Conservation (phyloP, 768 basidiomycete genomes). For the Mycena filopes region DNA sequence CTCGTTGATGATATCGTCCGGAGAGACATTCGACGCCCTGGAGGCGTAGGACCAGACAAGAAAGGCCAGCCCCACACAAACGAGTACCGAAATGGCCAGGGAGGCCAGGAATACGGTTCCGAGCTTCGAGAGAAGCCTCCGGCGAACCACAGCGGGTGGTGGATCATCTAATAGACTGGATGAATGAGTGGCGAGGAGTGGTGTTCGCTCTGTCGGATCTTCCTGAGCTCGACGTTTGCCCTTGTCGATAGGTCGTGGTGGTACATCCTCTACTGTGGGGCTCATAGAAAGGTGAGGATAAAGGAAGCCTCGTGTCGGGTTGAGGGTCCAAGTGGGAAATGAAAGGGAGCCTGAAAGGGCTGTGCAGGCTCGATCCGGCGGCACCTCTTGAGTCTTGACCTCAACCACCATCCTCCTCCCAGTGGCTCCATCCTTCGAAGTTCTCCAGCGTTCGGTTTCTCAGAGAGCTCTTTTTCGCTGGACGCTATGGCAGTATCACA, state of each 20-base stretch:
- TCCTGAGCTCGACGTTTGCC: constrained; percentile 62
- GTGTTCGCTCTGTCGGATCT: constrained; percentile 61
- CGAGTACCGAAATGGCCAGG: constrained; percentile 58
- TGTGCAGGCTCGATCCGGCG: too few relatives aligned
- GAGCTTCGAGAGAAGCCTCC: constrained; percentile 50
- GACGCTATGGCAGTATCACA: too few relatives aligned
- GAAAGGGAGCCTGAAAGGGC: too few relatives aligned
- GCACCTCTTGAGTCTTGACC: too few relatives aligned
- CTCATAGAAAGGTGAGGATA: constrained; percentile 4
- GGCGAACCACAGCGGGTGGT: constrained; percentile 39
- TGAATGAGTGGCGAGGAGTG: constrained; percentile 59
- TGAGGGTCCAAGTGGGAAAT: not conserved
- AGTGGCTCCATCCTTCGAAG: too few relatives aligned
- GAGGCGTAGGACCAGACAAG: constrained; percentile 77
- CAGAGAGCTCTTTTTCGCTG: too few relatives aligned
- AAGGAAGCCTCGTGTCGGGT: constrained; percentile 5
- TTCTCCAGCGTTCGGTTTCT: too few relatives aligned
- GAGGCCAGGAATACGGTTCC: constrained; percentile 67
- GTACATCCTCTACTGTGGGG: constrained; percentile 29
- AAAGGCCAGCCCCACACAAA: constrained; percentile 56
- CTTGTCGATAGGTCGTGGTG: constrained; percentile 48
- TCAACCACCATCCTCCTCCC: too few relatives aligned
- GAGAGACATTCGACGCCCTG: constrained; percentile 59
- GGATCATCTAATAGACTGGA: constrained; percentile 38
- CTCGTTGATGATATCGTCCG: constrained; percentile 67